A percentile compares a stretch with the other conserved stretches of the same genome.
These are phyloP conservation scores for Aristolochia contorta DNA, from an alignment of 164 flowering plant species.

Conservation along the genomic window DNA sequence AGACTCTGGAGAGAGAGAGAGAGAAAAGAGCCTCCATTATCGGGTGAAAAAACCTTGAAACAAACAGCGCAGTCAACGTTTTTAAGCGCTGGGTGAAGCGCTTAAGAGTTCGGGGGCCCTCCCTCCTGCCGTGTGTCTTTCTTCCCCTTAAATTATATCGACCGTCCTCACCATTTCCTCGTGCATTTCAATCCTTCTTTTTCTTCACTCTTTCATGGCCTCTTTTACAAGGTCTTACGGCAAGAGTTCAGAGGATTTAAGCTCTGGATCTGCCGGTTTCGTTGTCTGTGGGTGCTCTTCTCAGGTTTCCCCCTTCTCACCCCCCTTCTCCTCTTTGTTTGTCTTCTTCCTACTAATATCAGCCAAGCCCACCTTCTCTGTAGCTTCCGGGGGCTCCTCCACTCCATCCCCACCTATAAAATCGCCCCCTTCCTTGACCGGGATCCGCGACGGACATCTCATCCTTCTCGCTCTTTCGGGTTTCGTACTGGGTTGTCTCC, in stretches of 20 bases:
- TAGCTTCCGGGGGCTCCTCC: conserved; percentile 13
- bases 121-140: no score
- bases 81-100: no score
- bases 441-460: not conserved
- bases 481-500: not conserved
- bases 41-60: no score
- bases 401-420: conserved; percentile 5
- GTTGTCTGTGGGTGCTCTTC: conserved; percentile 11
- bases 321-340: not conserved
- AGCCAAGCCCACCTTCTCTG: conserved; percentile 6
- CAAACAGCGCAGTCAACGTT: no score
- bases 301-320: not conserved
- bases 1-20: no score
- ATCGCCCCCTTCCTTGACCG: not conserved
- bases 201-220: conserved; percentile 8
- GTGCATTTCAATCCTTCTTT: not conserved
- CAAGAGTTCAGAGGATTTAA: not conserved
- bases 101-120: no score
- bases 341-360: conserved; percentile 1
- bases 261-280: conserved; percentile 4
- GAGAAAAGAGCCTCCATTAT: no score
- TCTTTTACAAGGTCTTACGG: not conserved
- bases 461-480: conserved; percentile 1
- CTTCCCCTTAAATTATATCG: no score
- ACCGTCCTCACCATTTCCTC: not conserved